phyloP scores from a whole-genome alignment of 2,329 filamentous ascomycete genomes.

The Allantophomopsis cytisporea region DNA sequence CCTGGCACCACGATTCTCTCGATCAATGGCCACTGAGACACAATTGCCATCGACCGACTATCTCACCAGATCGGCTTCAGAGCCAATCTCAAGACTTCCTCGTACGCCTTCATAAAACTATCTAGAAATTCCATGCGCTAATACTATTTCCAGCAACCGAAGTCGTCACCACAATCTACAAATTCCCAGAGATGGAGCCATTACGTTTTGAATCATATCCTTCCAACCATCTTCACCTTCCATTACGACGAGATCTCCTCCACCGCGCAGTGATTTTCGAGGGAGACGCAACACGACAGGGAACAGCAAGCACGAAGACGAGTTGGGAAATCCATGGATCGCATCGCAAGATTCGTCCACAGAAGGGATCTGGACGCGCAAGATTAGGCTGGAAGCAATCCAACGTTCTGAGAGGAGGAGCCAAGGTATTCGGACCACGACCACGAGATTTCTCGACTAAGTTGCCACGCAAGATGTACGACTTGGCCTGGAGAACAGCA shows the following conservation, averaged over 20 bases:
- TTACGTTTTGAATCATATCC: conserved; percentile 65
- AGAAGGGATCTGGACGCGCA: conserved; percentile 76
- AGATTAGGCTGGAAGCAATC: conserved; percentile 72
- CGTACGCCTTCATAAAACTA: conserved; percentile 2
- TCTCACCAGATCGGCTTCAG: conserved; percentile 1
- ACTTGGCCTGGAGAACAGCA: conserved; percentile 88
- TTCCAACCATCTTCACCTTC: conserved; percentile 71
- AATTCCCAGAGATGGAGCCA: conserved; percentile 82
- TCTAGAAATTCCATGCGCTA: no score
- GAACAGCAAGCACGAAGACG: conserved; percentile 73
- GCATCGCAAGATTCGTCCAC: conserved; percentile 64
- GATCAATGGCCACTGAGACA: conserved; percentile 34
- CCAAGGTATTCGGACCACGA: conserved; percentile 80
- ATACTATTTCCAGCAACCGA: conserved; percentile 31
- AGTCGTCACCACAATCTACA: conserved; percentile 76
- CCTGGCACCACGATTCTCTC: conserved; percentile 22
- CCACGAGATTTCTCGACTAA: conserved; percentile 81
- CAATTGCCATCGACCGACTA: conserved; percentile 10
- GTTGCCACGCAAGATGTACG: conserved; percentile 82
- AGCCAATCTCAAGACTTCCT: conserved; percentile 4
- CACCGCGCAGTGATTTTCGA: conserved; percentile 89
- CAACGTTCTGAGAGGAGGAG: conserved; percentile 72
- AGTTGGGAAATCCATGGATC: conserved; percentile 76
- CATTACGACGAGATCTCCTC: conserved; percentile 79
- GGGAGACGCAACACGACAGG: conserved; percentile 76